Evolutionary conservation across 2,329 filamentous ascomycete species (phyloP).

Genomic region (Arthrobotrys sphaeroides): DNA sequence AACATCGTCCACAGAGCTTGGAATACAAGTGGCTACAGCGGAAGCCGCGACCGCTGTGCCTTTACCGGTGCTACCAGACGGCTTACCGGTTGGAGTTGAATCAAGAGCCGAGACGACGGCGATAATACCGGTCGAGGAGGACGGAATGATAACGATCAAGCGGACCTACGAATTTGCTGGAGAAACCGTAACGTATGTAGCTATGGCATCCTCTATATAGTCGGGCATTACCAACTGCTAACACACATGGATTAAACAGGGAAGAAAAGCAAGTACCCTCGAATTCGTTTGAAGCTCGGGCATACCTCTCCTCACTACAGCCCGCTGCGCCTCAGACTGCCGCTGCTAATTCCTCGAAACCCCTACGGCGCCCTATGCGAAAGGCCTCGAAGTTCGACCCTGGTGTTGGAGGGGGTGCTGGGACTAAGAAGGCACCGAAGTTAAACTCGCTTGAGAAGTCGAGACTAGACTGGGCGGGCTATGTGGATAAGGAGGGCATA

Average conservation of each 20-base stretch:
- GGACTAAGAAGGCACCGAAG: slow-evolving; percentile 68
- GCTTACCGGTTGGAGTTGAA: slow-evolving; percentile 28
- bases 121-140: slow-evolving; percentile 30
- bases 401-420: slow-evolving; percentile 63
- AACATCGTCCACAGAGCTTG: slow-evolving; percentile 50
- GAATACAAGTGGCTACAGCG: slow-evolving; percentile 31
- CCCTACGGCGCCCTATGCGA: slow-evolving; percentile 59
- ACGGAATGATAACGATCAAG: slow-evolving; percentile 69
- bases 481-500: slow-evolving; percentile 76
- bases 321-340: slow-evolving; percentile 57
- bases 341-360: slow-evolving; percentile 56
- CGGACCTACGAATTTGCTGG: slow-evolving; percentile 80
- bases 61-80: slow-evolving; percentile 1
- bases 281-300: slow-evolving; percentile 72
- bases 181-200: slow-evolving; percentile 68
- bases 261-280: slow-evolving; percentile 76
- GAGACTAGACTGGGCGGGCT: slow-evolving; percentile 77
- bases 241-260: neutral
- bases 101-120: slow-evolving; percentile 40
- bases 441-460: slow-evolving; percentile 77
- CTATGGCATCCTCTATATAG: neutral
- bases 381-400: slow-evolving; percentile 72
- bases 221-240: neutral
- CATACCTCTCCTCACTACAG: slow-evolving; percentile 69
- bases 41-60: slow-evolving; percentile 42